These are phyloP conservation scores for Aureobasidium lini DNA, from an alignment of 2,329 filamentous ascomycete species.

Conservation along the genomic window DNA sequence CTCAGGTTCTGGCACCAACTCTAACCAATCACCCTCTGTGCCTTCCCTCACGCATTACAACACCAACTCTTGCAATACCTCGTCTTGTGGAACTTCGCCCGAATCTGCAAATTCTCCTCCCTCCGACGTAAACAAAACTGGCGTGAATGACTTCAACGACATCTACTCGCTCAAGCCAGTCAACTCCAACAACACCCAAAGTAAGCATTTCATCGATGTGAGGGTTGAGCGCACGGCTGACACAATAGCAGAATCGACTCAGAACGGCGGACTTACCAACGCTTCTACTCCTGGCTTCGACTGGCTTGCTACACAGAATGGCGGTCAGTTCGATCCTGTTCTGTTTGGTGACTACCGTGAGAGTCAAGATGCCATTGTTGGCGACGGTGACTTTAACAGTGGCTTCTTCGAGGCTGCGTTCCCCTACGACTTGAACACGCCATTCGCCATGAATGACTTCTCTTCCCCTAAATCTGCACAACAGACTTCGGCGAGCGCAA, in stretches of 20 bases:
- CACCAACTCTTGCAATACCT: constrained; percentile 55
- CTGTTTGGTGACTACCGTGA: constrained; percentile 91
- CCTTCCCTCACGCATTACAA: constrained; percentile 46
- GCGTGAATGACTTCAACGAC: constrained; percentile 14
- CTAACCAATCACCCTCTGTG: constrained; percentile 44
- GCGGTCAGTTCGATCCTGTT: constrained; percentile 81
- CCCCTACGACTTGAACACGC: constrained; percentile 63
- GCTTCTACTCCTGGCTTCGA: constrained; percentile 46
- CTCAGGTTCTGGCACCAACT: constrained; percentile 35
- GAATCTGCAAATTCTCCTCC: constrained; percentile 65
- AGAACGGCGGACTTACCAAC: background rate
- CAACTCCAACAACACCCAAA: constrained; percentile 9
- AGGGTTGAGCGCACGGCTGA: background rate
- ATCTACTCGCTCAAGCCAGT: constrained; percentile 11
- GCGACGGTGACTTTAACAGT: constrained; percentile 56
- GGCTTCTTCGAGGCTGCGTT: constrained; percentile 66
- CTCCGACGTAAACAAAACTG: constrained; percentile 40
- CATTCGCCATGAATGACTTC: constrained; percentile 54
- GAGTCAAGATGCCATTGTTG: constrained; percentile 71
- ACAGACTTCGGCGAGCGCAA: constrained; percentile 31
- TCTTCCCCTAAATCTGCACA: constrained; percentile 26
- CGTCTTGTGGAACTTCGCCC: constrained; percentile 62
- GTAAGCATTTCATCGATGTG: background rate
- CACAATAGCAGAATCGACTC: background rate
- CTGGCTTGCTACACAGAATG: constrained; percentile 73